Percentiles rank a stretch among this genome's conserved stretches.
These are phyloP conservation scores for Bothriochloa decipiens DNA, from an alignment of 176 grass and related monocot genomes.

Conservation along the genomic window DNA sequence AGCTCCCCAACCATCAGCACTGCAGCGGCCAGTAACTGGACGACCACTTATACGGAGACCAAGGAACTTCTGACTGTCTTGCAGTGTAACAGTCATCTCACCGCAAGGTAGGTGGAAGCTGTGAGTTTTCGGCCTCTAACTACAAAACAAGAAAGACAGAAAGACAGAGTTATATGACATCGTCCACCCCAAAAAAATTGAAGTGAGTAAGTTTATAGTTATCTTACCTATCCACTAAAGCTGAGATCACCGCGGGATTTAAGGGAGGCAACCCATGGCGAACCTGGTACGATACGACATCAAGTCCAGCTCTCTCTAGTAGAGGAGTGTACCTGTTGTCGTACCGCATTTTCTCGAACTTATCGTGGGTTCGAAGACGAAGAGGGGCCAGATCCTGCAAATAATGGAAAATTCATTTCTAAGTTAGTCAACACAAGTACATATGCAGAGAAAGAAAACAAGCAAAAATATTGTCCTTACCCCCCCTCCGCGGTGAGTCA, in stretches of 20 bases:
- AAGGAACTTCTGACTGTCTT: neutral
- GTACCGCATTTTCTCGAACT: neutral
- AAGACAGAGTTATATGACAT: no score
- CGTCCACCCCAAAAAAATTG: no score
- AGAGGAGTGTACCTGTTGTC: neutral
- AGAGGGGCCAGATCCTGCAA: neutral
- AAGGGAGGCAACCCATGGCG: neutral
- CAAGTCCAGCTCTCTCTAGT: neutral
- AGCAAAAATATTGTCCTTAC: no score
- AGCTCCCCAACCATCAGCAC: neutral
- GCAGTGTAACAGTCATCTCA: neutral
- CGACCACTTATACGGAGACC: no score
- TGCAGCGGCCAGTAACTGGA: no score
- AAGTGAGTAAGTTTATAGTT: no score
- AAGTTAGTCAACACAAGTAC: no score
- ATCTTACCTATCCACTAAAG: neutral
- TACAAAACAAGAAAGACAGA: neutral
- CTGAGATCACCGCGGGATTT: neutral
- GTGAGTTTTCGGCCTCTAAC: neutral
- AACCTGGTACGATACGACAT: neutral
- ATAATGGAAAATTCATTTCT: no score
- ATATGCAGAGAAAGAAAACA: no score
- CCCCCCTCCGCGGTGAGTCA: no score
- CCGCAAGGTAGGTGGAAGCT: neutral
- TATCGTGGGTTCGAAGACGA: neutral